Evolutionary conservation across 2,329 filamentous ascomycete genomes (phyloP), one percentile per base, ranked within the genome.

Genomic region (Diplodia sapinea): DNA sequence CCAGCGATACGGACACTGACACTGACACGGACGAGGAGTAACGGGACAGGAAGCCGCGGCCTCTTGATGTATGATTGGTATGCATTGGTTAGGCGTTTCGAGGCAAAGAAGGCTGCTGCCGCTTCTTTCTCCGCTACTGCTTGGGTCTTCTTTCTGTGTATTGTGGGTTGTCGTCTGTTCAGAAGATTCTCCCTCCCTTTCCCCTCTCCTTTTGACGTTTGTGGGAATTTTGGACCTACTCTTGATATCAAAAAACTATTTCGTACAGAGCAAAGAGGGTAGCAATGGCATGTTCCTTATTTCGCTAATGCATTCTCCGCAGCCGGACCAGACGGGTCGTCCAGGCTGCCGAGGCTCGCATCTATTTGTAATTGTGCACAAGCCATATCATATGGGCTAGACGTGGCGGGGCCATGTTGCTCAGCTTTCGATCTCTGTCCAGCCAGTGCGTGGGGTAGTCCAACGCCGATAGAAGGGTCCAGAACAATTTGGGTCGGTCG

Each of bases 1-100:
- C 84, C 54, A 87, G 85, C 71, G 85, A 86, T 74, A 80, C 79
- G 23, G 78, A 80, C 67, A 80, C 79, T 1, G 79, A 80, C 36
- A 80, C 79, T n/a, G 78, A 80, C 65, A 75, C 77, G 26, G 79
- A 80, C 66, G 78, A 78, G 20, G 78, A 80, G 71, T 79, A 78
- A n/a, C 4, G 31, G 23, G 57, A 20, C 23, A 4, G 3, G 29
- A n/a, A 61, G 49, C 29, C 33, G 62, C 49, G 62, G 33, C 62
- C 62, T 52, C 38, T 54, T 31, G 47, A 29, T 61, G 57, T 55
- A 65, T 33, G 62, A 65, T 65, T 65, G 47, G 62, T 52, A 65
- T 55, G 49, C 62, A 52, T 52, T 51, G 62, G 49, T 65, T 65
- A 40, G 49, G 62, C 62, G 62, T 55, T 63, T 43, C 26, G 49